Evolutionary conservation across 1,139 yeast species (phyloP), one percentile per base, ranked within the genome.

Genomic region (Meyerozyma athensensis): DNA sequence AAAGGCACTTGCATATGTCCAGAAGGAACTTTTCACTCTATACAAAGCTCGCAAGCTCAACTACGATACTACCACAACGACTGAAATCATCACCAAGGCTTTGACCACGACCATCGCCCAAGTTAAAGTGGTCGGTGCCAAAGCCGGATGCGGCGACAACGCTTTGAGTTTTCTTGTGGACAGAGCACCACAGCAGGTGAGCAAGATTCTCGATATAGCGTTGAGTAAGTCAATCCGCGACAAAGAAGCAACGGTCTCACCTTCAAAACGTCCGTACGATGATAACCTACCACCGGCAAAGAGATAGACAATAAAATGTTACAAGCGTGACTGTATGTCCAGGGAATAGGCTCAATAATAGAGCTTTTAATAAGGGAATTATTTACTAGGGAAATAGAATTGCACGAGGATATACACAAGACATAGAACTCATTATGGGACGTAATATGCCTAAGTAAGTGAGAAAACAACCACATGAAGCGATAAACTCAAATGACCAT

Each of bases 101-200:
- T 70, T 89, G 48, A 96, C 96, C 3, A 85, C 90, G 63, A 90
- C 96, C 0, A 87, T 89, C 44, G 90, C 95, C 2, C 96, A 84
- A 56, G 90, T 84, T 4, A 82, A 85, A 43, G 86, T 84, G 45
- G 90, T 90, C 16, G 96, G 96, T 0, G 83, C 86, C 47, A 82
- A 80, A 50, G 86, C 86, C 23, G 94, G 95, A 13, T 81, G 85
- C 43, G 81, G 81, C 2, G 86, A 87, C 19, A 86, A 86, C 49
- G 95, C 90, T 8, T 69, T 84, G 46, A 79, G 85, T 20, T 82
- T 86, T 38, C 72, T 86, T 53, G 89, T 85, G 50, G 95, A 87
- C 43, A 83, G 83, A 51, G 90, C 92, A 40, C 96, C 96, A 2
- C 86, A 82, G 43, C 95, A 86, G 56, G 78, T 89, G 40, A 86